These are phyloP conservation scores for Cyanidioschyzon merolae DNA, from an alignment of 23 red algal genomes.

Conservation along the genomic window DNA sequence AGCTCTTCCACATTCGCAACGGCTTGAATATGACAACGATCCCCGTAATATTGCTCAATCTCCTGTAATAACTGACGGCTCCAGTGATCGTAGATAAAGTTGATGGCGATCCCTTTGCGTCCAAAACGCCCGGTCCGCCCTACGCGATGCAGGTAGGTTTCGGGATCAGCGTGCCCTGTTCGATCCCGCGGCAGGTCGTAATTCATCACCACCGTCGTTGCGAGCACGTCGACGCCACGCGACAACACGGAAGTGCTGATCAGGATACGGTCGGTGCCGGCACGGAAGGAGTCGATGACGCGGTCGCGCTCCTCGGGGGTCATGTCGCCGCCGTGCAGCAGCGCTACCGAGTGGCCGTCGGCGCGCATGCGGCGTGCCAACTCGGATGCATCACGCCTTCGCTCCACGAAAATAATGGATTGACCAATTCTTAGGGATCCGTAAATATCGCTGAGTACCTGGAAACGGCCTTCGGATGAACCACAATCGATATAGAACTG, in stretches of 20 bases:
- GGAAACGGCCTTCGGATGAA: slow-evolving; percentile 44
- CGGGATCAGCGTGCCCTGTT: slow-evolving; percentile 41
- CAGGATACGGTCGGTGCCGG: slow-evolving; percentile 66
- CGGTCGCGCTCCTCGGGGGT: slow-evolving; percentile 76
- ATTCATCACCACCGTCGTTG: slow-evolving; percentile 85
- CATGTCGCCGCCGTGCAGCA: slow-evolving; percentile 82
- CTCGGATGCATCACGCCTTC: slow-evolving; percentile 28
- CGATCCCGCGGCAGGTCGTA: slow-evolving; percentile 75
- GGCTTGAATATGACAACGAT: slow-evolving; percentile 16
- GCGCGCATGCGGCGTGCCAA: slow-evolving; percentile 50
- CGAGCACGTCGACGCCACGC: slow-evolving; percentile 79
- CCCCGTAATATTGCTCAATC: slow-evolving; percentile 62
- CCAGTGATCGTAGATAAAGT: slow-evolving; percentile 73
- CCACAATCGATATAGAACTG: slow-evolving; percentile 81
- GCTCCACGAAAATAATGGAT: slow-evolving; percentile 85
- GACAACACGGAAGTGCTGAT: slow-evolving; percentile 77
- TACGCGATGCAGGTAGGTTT: slow-evolving; percentile 90
- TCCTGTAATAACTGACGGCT: slow-evolving; percentile 46
- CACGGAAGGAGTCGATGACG: slow-evolving; percentile 84
- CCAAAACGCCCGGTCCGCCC: slow-evolving; percentile 94
- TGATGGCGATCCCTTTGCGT: slow-evolving; percentile 83
- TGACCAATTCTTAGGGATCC: slow-evolving; percentile 58
- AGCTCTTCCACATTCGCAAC: slow-evolving; percentile 21
- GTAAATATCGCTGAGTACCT: slow-evolving; percentile 76
- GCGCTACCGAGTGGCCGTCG: slow-evolving; percentile 74